Base-by-base conservation (phyloP, 2,329 filamentous ascomycete species). In the Neobulgaria alba region DNA sequence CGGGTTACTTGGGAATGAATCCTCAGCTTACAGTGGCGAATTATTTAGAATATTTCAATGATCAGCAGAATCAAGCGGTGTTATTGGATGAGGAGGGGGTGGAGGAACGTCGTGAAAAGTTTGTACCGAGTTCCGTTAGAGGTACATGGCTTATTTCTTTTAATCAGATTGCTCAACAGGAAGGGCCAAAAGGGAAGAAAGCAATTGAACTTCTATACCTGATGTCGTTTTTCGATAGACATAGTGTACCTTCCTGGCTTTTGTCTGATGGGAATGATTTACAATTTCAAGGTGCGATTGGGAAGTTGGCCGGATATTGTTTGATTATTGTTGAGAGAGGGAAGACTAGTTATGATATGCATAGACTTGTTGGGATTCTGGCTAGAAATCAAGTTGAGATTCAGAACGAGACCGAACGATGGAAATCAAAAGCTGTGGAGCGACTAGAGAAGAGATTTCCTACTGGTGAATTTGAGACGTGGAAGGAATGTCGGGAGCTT, bases 31-130 rank as follows among this genome's bases (percentile, higher is more conserved):
- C 60, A 0, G 45, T 64, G 0, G 29, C 48, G 12, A 46, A 55
- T 14, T 73, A 73, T 40, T 42, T 71, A 2, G 38, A 56, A 3
- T 62, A 69, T 42, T 50, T 47, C 3, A 46, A 58, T 31, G 61
- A 55, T 46, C 56, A 64, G 14, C 26, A 43, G 32, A 55, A 57
- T 21, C 51, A 52, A 42, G 45, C 39, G 1, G 40, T 23, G n/a
- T 55, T 64, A 12, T 43, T 64, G 2, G 38, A 55, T 12, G 10
- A 56, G 31, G 57, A 65, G 8, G 42, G 9, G 18, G 52, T 50
- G 15, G 53, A 64, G 18, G 41, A 60, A 4, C 56, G 61, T 7
- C 56, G 62, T 17, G 62, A 67, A 38, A 4, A 29, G 12, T 50
- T 48, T 17, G 54, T 57, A 10, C 48, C 45, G 10, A 60, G 65